Base-by-base conservation (phyloP, 352 stramenopile genomes). In the Elongisporangium prolatum region DNA sequence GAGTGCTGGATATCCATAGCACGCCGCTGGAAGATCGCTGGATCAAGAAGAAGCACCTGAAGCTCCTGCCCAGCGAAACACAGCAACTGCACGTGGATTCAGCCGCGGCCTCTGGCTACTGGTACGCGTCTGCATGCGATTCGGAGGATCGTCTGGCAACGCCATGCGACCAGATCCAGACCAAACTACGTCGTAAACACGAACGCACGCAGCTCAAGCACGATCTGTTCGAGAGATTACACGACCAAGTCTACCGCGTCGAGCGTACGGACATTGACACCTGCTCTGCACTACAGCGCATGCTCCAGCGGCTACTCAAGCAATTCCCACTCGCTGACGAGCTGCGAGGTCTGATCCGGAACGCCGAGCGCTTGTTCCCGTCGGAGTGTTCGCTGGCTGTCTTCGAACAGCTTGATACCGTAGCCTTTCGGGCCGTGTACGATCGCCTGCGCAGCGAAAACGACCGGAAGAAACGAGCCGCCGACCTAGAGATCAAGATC, bases 401-500 rank as follows among this genome's bases (percentile, higher is more conserved):
- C 1, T 63, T 78, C 9, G 65, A 77, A 5, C 60, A 64, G 0
- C 17, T 84, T 1, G 73, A 84, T 28, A 55, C 51, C 2, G 17
- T 37, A n/a, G 44, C 52, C 8, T 59, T 87, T 48, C 68, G 69
- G 11, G 44, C 13, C 18, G 48, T 63, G 0, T 90, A 84, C 18
- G 75, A 90, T 13, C 56, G 60, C 10, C 53, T 89, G 24, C 67
- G 58, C 25, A 61, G 62, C 9, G 70, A 77, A 14, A 84, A 70
- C n/a, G 78, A 89, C 50, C 79, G 77, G 57, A 94, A 91, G 59
- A 92, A 93, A 65, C 68, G 85, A 7, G 74, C 77, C 2, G 88
- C 87, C 17, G 86, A 96, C 61, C 72, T 97, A 17, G 90, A 97
- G 60, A 71, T 97, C 55, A 94, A 94, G 69, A 90, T 96, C 52